Percentiles rank a stretch among this genome's conserved stretches.
These are phyloP conservation scores for Asterophora parasitica DNA, from an alignment of 768 basidiomycete genomes.

Conservation along the genomic window DNA sequence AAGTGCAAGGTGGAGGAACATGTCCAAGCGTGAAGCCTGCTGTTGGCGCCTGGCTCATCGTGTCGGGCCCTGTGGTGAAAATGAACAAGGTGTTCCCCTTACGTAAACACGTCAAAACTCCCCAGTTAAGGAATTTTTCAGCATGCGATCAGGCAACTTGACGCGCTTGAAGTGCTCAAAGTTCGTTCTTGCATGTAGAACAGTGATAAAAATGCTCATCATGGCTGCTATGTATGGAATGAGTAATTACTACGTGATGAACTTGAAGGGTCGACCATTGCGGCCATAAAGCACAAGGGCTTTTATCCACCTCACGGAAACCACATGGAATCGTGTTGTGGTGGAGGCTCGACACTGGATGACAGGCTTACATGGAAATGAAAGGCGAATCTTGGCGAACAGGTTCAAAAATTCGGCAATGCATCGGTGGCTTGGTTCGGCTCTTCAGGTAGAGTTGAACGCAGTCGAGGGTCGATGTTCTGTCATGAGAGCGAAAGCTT, in stretches of 20 bases:
- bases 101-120: constrained; percentile 3
- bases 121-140: neutral
- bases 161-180: neutral
- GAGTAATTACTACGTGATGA: neutral
- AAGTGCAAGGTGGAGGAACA: constrained; percentile 13
- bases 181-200: too few relatives aligned
- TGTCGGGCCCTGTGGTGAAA: neutral
- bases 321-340: too few relatives aligned
- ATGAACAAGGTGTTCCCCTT: constrained; percentile 6
- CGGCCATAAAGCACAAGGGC: too few relatives aligned
- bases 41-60: constrained; percentile 2
- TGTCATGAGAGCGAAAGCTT: too few relatives aligned
- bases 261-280: too few relatives aligned
- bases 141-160: neutral
- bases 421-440: neutral
- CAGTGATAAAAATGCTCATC: too few relatives aligned
- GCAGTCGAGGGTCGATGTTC: too few relatives aligned
- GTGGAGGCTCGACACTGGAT: too few relatives aligned
- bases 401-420: neutral
- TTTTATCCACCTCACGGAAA: too few relatives aligned
- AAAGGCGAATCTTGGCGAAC: neutral
- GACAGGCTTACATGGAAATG: too few relatives aligned
- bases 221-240: too few relatives aligned
- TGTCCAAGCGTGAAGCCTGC: constrained; percentile 9
- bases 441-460: neutral